Percentiles rank a stretch among this genome's conserved stretches.
Conservation (phyloP, 2,329 filamentous ascomycete species). For the Blastomyces silverae region DNA sequence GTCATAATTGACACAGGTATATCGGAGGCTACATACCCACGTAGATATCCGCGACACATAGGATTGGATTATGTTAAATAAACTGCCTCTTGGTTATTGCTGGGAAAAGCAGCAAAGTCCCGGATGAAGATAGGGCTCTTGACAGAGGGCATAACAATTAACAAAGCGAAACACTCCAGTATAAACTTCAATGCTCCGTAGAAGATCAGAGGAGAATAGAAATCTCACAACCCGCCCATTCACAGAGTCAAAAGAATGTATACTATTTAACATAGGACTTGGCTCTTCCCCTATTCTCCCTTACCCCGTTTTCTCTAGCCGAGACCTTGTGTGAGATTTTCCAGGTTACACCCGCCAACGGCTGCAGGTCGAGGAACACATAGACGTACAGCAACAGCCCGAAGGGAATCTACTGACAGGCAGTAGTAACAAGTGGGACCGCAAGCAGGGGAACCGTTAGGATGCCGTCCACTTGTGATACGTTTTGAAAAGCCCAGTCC, state of each 20-base stretch:
- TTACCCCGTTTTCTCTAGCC: not conserved
- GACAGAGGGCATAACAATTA: not conserved
- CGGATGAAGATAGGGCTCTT: not conserved
- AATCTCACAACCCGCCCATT: not conserved
- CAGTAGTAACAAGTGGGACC: constrained; percentile 1
- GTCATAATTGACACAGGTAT: not conserved
- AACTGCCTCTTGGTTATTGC: not conserved
- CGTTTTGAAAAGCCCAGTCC: not conserved
- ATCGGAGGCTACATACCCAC: constrained; percentile 4
- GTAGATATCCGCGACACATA: not conserved
- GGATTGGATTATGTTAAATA: not conserved
- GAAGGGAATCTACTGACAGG: not conserved
- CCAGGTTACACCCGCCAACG: constrained; percentile 12
- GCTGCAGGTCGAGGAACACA: constrained; percentile 7
- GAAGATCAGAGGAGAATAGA: not conserved
- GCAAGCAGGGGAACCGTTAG: constrained; percentile 7
- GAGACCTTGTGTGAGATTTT: not conserved
- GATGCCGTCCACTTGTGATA: not conserved
- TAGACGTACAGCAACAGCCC: not conserved
- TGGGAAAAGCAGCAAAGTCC: not conserved
- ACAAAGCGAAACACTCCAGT: not conserved
- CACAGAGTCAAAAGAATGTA: not conserved
- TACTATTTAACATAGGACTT: not conserved
- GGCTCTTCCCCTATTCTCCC: not conserved
- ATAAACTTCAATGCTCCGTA: not conserved